phyloP scores from a whole-genome alignment of 345 rosid genomes.

The Nasturtium officinale region DNA sequence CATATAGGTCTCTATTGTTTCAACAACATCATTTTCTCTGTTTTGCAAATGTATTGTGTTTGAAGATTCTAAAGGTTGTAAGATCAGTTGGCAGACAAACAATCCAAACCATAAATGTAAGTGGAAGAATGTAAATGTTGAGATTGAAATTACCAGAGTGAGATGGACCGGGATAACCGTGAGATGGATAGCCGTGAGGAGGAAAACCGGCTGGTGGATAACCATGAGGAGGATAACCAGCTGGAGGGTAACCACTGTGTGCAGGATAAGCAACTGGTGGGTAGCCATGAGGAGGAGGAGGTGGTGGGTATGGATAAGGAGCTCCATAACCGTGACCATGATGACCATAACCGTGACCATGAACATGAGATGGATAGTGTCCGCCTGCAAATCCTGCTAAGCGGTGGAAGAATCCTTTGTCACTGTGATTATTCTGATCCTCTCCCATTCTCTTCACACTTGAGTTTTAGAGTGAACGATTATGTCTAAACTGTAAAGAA shows the following conservation, averaged over 20 bases:
- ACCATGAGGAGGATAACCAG: conserved; percentile 30
- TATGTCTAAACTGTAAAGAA: conserved; percentile 8
- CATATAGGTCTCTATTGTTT: not conserved
- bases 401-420: conserved; percentile 69
- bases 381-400: conserved; percentile 70
- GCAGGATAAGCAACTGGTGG: conserved; percentile 63
- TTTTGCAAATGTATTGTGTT: not conserved
- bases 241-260: conserved; percentile 36
- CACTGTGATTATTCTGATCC: conserved; percentile 50
- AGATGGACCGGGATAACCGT: conserved; percentile 40
- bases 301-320: conserved; percentile 42
- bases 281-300: conserved; percentile 54
- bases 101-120: conserved; percentile 1
- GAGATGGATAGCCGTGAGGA: conserved; percentile 8
- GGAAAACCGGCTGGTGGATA: conserved; percentile 38
- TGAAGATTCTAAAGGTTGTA: conserved; percentile 3
- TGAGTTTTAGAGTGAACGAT: conserved; percentile 18
- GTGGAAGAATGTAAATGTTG: conserved; percentile 12
- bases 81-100: not conserved
- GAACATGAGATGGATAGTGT: conserved; percentile 46
- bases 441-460: conserved; percentile 55
- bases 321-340: conserved; percentile 35
- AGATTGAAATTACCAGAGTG: conserved; percentile 34
- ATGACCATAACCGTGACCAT: conserved; percentile 40
- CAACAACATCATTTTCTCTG: not conserved